These are phyloP conservation scores for Didymella lethalis DNA, from an alignment of 2,329 filamentous ascomycete genomes.

Conservation along the genomic window DNA sequence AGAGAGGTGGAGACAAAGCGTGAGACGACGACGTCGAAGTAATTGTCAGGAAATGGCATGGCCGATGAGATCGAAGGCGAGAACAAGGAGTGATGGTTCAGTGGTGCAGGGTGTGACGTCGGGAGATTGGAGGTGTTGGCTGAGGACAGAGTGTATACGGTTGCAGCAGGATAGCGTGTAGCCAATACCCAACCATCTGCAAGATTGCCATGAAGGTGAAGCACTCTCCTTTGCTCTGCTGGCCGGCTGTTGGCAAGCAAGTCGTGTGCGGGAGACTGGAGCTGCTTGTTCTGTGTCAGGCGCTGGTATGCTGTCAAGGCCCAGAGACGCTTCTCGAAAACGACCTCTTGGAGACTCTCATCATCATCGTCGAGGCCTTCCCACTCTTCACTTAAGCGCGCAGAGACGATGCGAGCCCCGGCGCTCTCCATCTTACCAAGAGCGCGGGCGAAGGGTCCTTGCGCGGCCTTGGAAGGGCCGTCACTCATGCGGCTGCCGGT, in stretches of 20 bases:
- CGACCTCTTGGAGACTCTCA: slow-evolving; percentile 36
- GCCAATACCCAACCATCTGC: slow-evolving; percentile 41
- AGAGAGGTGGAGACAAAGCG: slow-evolving; percentile 34
- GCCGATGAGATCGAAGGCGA: slow-evolving; percentile 32
- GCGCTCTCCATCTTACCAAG: slow-evolving; percentile 39
- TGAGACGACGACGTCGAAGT: slow-evolving; percentile 39
- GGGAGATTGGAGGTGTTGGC: slow-evolving; percentile 27
- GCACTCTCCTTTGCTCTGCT: slow-evolving; percentile 32
- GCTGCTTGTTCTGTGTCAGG: slow-evolving; percentile 38
- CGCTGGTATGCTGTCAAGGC: slow-evolving; percentile 38
- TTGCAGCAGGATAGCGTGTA: slow-evolving; percentile 34
- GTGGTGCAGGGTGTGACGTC: slow-evolving; percentile 36
- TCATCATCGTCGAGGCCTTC: slow-evolving; percentile 37
- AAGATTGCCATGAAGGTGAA: slow-evolving; percentile 39
- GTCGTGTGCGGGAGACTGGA: slow-evolving; percentile 39
- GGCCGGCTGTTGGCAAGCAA: slow-evolving; percentile 32
- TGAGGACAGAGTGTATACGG: slow-evolving; percentile 38
- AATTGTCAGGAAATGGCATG: slow-evolving; percentile 37
- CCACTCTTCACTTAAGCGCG: slow-evolving; percentile 40
- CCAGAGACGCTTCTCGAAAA: slow-evolving; percentile 42
- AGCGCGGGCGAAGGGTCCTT: slow-evolving; percentile 34
- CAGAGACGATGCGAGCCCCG: slow-evolving; percentile 36
- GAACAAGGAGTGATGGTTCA: slow-evolving; percentile 41
- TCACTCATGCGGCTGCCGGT: slow-evolving; percentile 34
- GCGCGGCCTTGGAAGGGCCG: slow-evolving; percentile 26